Percentiles rank a stretch among this genome's conserved stretches.
Evolutionary conservation across 257 asterid species (phyloP).

Genomic region (Eucommia ulmoides): DNA sequence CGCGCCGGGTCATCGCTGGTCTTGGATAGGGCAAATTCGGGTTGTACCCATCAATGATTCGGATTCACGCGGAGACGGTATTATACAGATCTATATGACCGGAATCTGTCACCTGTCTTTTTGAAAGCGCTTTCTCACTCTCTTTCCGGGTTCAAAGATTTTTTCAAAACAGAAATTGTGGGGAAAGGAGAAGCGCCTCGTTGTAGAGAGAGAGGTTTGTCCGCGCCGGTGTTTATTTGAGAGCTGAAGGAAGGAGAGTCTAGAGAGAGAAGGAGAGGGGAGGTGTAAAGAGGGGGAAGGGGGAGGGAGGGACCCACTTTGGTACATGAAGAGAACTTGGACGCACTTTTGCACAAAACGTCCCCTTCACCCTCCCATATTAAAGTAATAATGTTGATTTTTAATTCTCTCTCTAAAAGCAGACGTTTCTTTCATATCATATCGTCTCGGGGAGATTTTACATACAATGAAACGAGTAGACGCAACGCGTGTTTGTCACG

Average conservation of each 20-base stretch:
- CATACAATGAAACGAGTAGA: no score
- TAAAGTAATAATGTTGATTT: no score
- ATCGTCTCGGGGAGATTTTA: no score
- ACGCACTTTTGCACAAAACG: conserved; percentile 47
- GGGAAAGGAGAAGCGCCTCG: conserved; percentile 7
- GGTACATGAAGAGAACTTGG: conserved; percentile 82
- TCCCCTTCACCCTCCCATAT: no score
- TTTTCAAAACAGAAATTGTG: conserved; percentile 22
- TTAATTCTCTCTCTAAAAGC: no score
- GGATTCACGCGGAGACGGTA: conserved; percentile 5
- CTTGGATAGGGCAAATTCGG: background rate
- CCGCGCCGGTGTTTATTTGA: conserved; percentile 20
- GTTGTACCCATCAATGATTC: background rate
- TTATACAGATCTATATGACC: conserved; percentile 3
- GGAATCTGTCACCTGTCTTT: conserved; percentile 3
- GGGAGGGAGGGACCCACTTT: conserved; percentile 29
- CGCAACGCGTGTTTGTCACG: no score
- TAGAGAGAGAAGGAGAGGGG: conserved; percentile 16
- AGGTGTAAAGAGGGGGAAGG: background rate
- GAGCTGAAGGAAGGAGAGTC: conserved; percentile 12
- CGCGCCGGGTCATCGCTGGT: conserved; percentile 1
- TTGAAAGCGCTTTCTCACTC: conserved; percentile 5
- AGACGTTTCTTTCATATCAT: no score
- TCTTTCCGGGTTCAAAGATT: conserved; percentile 11
- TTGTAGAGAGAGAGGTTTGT: conserved; percentile 10